Percentiles rank a stretch among this genome's conserved stretches.
These are phyloP conservation scores for Phytophthora europaea DNA, from an alignment of 352 stramenopile genomes.

Conservation along the genomic window DNA sequence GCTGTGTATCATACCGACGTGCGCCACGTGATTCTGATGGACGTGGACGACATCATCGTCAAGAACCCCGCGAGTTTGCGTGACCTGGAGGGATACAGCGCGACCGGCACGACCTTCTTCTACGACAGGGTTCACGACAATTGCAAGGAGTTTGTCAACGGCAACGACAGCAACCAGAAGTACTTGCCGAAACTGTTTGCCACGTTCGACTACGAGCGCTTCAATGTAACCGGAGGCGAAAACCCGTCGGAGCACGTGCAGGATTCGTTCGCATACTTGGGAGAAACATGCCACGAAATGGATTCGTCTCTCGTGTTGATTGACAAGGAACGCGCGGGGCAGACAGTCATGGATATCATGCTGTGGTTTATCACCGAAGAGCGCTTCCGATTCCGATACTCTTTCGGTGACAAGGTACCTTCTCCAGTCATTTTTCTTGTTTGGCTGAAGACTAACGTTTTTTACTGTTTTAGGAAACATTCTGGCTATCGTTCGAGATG, in stretches of 20 bases:
- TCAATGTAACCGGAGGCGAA: conserved; percentile 32
- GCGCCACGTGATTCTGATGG: conserved; percentile 27
- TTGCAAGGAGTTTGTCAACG: conserved; percentile 57
- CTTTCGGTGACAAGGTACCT: conserved; percentile 61
- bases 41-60: conserved; percentile 29
- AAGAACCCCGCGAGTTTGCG: conserved; percentile 42
- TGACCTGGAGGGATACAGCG: conserved; percentile 46
- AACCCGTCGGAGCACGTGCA: conserved; percentile 42
- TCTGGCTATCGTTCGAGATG: conserved; percentile 36
- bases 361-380: conserved; percentile 67
- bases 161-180: conserved; percentile 24
- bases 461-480: conserved; percentile 43
- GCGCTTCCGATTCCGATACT: conserved; percentile 62
- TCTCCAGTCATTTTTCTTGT: neutral
- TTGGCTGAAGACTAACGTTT: neutral
- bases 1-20: conserved; percentile 34
- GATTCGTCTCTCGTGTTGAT: conserved; percentile 73
- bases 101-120: conserved; percentile 57
- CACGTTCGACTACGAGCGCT: conserved; percentile 55
- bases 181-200: conserved; percentile 49
- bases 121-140: conserved; percentile 38
- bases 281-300: conserved; percentile 63
- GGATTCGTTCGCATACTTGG: conserved; percentile 48
- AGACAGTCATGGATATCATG: conserved; percentile 60
- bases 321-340: conserved; percentile 56